Percentiles rank a stretch among this genome's conserved stretches.
Conservation (phyloP, 805 yeast species). For the Candida sphagnicola region DNA sequence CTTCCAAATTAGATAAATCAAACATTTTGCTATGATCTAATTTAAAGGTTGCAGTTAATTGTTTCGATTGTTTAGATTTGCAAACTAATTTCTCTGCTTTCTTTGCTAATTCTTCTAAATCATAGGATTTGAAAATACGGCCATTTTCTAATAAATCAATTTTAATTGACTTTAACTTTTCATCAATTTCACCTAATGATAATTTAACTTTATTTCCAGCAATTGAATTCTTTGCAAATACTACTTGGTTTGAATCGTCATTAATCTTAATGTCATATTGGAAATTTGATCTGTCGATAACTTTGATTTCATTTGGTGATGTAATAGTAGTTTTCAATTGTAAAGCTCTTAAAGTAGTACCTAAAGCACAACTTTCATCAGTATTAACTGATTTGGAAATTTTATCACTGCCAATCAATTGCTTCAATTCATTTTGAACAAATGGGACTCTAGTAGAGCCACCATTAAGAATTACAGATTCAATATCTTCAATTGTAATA, state of each 20-base stretch:
- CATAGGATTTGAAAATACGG: conserved; percentile 23
- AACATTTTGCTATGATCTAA: conserved; percentile 51
- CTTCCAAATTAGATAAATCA: conserved; percentile 39
- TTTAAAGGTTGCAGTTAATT: conserved; percentile 37
- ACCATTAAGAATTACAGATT: conserved; percentile 78
- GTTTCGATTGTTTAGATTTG: conserved; percentile 20
- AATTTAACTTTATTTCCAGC: conserved; percentile 31
- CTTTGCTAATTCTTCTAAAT: conserved; percentile 19
- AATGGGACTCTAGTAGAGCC: conserved; percentile 91
- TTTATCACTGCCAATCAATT: conserved; percentile 50
- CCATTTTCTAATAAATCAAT: conserved; percentile 39
- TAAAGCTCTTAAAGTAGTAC: conserved; percentile 83
- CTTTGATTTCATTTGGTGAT: conserved; percentile 53
- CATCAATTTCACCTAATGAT: conserved; percentile 30
- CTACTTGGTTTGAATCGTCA: conserved; percentile 17
- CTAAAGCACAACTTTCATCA: conserved; percentile 91
- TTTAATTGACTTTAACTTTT: conserved; percentile 17
- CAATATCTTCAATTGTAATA: conserved; percentile 34
- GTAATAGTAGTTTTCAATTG: conserved; percentile 60
- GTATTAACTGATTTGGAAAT: conserved; percentile 87
- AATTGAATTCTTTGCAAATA: conserved; percentile 47
- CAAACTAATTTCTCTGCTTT: conserved; percentile 39
- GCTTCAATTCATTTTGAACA: conserved; percentile 59
- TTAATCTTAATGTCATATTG: conserved; percentile 40
- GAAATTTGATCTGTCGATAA: conserved; percentile 53